A percentile compares a stretch with the other conserved stretches of the same genome.
phyloP scores from a whole-genome alignment of 345 rosid genomes.

The Eucalyptus camaldulensis region DNA sequence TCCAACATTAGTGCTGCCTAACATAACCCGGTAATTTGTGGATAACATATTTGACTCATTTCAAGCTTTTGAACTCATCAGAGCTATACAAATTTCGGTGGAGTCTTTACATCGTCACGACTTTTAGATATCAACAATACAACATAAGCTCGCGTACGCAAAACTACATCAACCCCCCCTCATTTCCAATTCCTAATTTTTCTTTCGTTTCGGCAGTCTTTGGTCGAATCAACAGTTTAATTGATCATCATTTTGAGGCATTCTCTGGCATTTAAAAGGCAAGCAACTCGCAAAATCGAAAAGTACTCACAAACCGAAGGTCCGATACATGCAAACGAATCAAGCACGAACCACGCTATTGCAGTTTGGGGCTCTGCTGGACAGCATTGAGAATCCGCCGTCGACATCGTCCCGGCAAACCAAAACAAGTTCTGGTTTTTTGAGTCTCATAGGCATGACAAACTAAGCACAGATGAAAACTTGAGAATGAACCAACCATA shows the following conservation, averaged over 20 bases:
- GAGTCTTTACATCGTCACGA: neutral
- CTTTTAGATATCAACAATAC: neutral
- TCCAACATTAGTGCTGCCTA: neutral
- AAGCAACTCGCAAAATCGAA: neutral
- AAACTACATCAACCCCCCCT: neutral
- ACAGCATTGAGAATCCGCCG: neutral
- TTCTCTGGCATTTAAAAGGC: neutral
- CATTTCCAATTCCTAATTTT: neutral
- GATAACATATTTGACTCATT: neutral
- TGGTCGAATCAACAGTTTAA: neutral
- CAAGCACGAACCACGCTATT: neutral
- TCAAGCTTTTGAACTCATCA: neutral
- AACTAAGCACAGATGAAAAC: neutral
- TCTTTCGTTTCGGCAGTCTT: neutral
- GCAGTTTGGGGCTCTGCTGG: neutral
- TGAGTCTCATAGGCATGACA: neutral
- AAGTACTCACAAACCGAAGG: neutral
- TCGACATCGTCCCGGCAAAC: neutral
- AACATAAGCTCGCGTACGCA: neutral
- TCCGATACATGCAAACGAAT: neutral
- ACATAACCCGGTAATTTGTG: neutral
- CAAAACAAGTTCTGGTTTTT: neutral
- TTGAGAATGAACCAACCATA: neutral
- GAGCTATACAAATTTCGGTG: neutral
- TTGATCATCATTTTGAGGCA: neutral